These are phyloP conservation scores for Candida ulmi DNA, from an alignment of 805 yeast genomes.

Conservation along the genomic window DNA sequence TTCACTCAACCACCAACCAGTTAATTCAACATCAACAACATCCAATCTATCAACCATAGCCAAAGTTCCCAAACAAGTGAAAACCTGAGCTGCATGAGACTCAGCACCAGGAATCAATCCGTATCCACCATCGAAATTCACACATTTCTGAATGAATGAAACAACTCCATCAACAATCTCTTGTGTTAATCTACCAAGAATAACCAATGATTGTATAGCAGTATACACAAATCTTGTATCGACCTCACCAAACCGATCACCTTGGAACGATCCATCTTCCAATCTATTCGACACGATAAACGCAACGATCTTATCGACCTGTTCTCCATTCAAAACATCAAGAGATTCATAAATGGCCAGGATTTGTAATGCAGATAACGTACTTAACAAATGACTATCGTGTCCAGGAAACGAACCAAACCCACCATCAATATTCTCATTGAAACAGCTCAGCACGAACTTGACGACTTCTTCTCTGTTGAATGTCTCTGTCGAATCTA, in stretches of 20 bases:
- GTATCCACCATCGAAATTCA: constrained; percentile 93
- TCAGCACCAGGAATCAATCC: constrained; percentile 95
- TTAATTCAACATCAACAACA: constrained; percentile 34
- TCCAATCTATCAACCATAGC: constrained; percentile 62
- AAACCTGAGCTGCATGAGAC: constrained; percentile 88
- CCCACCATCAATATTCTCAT: constrained; percentile 65
- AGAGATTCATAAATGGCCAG: constrained; percentile 60
- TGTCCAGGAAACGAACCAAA: constrained; percentile 88
- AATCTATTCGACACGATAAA: constrained; percentile 34
- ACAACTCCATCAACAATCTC: constrained; percentile 58
- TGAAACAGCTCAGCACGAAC: constrained; percentile 69
- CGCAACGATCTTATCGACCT: constrained; percentile 27
- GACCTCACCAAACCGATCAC: constrained; percentile 87
- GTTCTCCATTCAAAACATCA: constrained; percentile 31
- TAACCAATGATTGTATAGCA: constrained; percentile 67
- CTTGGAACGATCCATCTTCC: constrained; percentile 70
- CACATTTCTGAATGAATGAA: constrained; percentile 60
- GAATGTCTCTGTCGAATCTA: constrained; percentile 53
- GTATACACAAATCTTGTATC: constrained; percentile 89
- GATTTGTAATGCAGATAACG: constrained; percentile 83
- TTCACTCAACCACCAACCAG: constrained; percentile 87
- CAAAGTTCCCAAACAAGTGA: constrained; percentile 78
- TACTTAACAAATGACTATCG: constrained; percentile 81
- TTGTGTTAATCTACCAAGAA: constrained; percentile 58
- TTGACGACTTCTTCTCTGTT: constrained; percentile 54